phyloP scores from a whole-genome alignment of 768 basidiomycete genomes.

The Suillus placidus region DNA sequence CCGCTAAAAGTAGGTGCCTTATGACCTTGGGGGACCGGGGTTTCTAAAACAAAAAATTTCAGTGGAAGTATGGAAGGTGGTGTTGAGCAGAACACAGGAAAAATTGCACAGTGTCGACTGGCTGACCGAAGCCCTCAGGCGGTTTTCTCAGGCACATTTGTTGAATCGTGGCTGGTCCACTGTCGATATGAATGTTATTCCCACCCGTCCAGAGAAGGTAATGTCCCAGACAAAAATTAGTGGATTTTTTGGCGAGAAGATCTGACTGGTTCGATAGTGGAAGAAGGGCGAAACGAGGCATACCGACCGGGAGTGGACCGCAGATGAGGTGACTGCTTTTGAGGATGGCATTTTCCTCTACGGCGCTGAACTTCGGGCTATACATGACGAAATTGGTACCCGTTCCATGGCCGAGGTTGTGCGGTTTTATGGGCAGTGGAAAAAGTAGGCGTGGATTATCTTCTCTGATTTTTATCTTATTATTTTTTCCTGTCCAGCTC shows the following conservation, averaged over 20 bases:
- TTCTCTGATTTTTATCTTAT: constrained; percentile 13
- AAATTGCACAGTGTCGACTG: constrained; percentile 73
- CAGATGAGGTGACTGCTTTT: constrained; percentile 71
- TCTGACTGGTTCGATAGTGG: constrained; percentile 52
- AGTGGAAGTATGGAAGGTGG: constrained; percentile 71
- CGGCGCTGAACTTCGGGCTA: constrained; percentile 79
- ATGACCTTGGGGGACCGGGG: constrained; percentile 2
- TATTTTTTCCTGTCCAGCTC: constrained; percentile 40
- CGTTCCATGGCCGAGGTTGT: constrained; percentile 78
- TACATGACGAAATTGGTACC: constrained; percentile 72
- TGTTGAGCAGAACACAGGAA: constrained; percentile 54
- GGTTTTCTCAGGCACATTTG: constrained; percentile 69
- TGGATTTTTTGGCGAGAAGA: constrained; percentile 17
- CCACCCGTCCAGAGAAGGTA: constrained; percentile 68
- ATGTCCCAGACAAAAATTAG: constrained; percentile 1
- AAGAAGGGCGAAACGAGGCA: constrained; percentile 67
- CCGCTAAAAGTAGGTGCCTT: constrained; percentile 54
- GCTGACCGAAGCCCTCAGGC: constrained; percentile 74
- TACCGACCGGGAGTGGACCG: constrained; percentile 71
- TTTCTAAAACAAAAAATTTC: constrained; percentile 14
- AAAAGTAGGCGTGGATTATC: constrained; percentile 54
- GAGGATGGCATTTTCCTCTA: constrained; percentile 74
- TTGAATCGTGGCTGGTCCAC: constrained; percentile 57
- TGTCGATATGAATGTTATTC: constrained; percentile 60
- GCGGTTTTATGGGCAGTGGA: constrained; percentile 85